Conservation (phyloP, 139 green algal genomes). For the Ulvella scutata region DNA sequence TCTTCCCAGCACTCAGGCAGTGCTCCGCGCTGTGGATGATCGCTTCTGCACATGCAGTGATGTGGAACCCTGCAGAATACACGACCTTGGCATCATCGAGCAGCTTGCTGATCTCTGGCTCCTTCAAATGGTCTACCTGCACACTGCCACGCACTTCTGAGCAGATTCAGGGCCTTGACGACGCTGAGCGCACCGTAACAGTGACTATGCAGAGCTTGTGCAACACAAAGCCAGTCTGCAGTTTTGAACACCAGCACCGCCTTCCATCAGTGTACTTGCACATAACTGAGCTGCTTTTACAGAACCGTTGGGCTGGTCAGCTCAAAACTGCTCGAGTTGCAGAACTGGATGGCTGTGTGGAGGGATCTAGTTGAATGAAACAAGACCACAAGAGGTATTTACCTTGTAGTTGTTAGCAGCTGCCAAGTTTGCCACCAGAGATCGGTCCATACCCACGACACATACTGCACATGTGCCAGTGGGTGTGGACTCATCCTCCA, state of each 20-base stretch:
- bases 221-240: too few species aligned
- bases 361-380: too few species aligned
- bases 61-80: conserved; percentile 97
- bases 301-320: too few species aligned
- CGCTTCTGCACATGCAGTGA: conserved; percentile 81
- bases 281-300: too few species aligned
- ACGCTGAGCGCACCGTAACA: too few species aligned
- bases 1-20: conserved; percentile 70
- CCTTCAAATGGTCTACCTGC: conserved; percentile 50
- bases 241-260: too few species aligned
- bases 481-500: conserved; percentile 57
- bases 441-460: conserved; percentile 79
- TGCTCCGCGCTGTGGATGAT: conserved; percentile 77
- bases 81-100: conserved; percentile 75
- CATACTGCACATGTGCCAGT: conserved; percentile 91
- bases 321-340: too few species aligned
- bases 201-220: too few species aligned
- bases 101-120: conserved; percentile 63
- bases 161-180: too few species aligned
- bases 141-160: too few species aligned
- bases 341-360: too few species aligned
- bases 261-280: too few species aligned
- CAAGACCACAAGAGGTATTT: neutral
- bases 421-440: conserved; percentile 87
- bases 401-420: conserved; percentile 99